These are phyloP conservation scores for Avena insularis DNA, from an alignment of 176 grass and related monocot species.

Conservation along the genomic window DNA sequence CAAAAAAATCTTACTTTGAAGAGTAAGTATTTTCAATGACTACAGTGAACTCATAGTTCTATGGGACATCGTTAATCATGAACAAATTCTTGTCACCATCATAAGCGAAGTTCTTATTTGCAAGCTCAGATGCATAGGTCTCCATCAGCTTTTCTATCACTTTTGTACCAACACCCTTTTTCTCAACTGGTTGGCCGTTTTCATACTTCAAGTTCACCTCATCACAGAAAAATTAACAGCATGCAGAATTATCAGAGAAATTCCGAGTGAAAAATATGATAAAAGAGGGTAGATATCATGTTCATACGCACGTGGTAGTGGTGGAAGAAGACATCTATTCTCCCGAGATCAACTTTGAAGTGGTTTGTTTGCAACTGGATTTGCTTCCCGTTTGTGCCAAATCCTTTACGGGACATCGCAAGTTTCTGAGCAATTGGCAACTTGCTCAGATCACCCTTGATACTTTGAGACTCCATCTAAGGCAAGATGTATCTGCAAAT, in stretches of 20 bases:
- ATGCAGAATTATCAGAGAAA: neutral
- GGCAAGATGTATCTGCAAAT: neutral
- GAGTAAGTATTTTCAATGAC: neutral
- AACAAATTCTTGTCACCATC: neutral
- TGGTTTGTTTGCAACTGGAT: constrained; percentile 2
- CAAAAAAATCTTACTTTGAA: neutral
- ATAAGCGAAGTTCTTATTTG: neutral
- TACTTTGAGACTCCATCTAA: constrained; percentile 1
- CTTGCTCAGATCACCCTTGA: neutral
- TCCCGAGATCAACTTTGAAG: neutral
- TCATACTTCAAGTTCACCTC: neutral
- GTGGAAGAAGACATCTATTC: neutral
- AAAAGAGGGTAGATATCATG: neutral
- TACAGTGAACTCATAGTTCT: neutral
- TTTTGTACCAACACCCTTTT: neutral
- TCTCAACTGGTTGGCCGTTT: neutral
- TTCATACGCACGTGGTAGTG: neutral
- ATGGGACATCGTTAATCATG: neutral
- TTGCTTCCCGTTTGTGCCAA: constrained; percentile 5
- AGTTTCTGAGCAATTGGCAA: neutral
- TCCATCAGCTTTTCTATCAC: constrained; percentile 8
- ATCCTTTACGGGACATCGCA: neutral
- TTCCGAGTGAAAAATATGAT: neutral
- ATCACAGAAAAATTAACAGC: neutral
- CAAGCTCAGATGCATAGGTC: neutral